phyloP scores from a whole-genome alignment of 306 rosid genomes.

The Fragaria vesca region DNA sequence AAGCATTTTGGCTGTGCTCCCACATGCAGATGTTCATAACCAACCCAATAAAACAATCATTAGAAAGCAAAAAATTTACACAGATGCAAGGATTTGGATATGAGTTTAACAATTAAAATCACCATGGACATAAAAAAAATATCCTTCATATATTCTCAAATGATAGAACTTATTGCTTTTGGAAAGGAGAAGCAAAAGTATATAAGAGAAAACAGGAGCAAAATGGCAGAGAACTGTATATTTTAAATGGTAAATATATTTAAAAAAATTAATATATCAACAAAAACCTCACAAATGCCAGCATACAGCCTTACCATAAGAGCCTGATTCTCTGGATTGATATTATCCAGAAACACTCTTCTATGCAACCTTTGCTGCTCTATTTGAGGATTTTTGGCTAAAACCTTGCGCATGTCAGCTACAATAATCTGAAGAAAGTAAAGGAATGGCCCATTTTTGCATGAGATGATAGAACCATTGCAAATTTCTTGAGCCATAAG shows the following conservation, averaged over 20 bases:
- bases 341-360: slow-evolving; percentile 77
- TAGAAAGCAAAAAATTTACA: neutral
- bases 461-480: slow-evolving; percentile 18
- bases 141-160: neutral
- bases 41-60: neutral
- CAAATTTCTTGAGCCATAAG: slow-evolving; percentile 20
- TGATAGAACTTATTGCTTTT: neutral
- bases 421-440: slow-evolving; percentile 64
- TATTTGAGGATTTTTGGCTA: slow-evolving; percentile 93
- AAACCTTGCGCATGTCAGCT: slow-evolving; percentile 98
- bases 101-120: neutral
- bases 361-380: slow-evolving; percentile 99
- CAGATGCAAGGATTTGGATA: neutral
- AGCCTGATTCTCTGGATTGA: slow-evolving; percentile 86
- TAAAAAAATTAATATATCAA: neutral
- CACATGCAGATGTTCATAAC: neutral
- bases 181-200: neutral
- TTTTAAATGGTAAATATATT: neutral
- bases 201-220: neutral
- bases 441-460: slow-evolving; percentile 20
- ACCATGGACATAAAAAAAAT: neutral
- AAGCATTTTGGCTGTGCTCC: slow-evolving; percentile 8
- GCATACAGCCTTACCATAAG: slow-evolving; percentile 57
- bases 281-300: neutral
- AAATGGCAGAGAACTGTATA: neutral